Conservation (phyloP, 208 protist genomes). For the Trypanosoma brucei region DNA sequence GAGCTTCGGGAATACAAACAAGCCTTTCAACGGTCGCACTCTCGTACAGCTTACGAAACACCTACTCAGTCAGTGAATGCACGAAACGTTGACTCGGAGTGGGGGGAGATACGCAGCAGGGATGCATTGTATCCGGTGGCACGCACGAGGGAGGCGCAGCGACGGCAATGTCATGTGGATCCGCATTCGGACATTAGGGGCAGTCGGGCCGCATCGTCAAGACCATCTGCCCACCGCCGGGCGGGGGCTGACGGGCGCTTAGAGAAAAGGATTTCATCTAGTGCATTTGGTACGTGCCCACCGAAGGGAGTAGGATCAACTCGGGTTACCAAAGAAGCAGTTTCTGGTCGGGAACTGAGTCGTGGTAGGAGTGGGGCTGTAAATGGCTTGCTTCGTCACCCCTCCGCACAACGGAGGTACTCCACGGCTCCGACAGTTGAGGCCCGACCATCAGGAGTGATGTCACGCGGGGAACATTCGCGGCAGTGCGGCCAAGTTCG, state of each 20-base stretch:
- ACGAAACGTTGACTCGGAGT: neutral
- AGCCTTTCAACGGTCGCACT: neutral
- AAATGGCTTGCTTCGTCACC: neutral
- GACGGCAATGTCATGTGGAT: neutral
- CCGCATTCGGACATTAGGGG: neutral
- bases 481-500: too few relatives aligned
- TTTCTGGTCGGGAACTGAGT: neutral
- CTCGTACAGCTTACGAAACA: neutral
- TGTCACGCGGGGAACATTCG: too few relatives aligned
- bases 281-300: neutral
- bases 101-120: neutral
- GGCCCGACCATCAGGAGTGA: too few relatives aligned
- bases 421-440: neutral
- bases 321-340: neutral
- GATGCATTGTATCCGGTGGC: neutral
- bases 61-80: neutral
- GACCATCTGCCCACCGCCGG: neutral
- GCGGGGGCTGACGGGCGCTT: too few relatives aligned
- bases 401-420: constrained; percentile 1
- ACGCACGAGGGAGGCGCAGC: neutral
- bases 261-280: neutral
- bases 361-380: neutral
- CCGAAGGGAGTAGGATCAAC: neutral
- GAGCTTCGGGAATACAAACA: constrained; percentile 18
- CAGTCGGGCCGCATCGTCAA: neutral